Evolutionary conservation across 2,329 filamentous ascomycete species (phyloP).

Genomic region (Epichloe bromicola): DNA sequence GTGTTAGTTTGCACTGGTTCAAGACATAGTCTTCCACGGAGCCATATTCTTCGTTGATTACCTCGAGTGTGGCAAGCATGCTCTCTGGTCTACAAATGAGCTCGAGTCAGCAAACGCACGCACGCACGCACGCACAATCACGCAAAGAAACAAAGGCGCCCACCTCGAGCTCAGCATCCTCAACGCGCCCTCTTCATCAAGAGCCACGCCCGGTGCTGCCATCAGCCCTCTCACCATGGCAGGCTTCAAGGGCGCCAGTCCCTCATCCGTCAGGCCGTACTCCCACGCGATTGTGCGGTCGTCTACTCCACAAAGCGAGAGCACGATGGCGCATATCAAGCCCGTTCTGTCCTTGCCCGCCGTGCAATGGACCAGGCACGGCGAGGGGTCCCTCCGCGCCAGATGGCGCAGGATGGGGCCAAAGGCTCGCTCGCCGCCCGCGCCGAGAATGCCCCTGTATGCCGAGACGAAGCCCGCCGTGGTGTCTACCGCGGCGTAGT

Average conservation of each 20-base stretch:
- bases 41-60: conserved; percentile 47
- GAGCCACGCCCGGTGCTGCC: conserved; percentile 34
- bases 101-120: no score
- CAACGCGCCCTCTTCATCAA: conserved; percentile 29
- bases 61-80: conserved; percentile 36
- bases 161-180: conserved; percentile 32
- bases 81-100: conserved; percentile 23
- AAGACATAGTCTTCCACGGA: conserved; percentile 51
- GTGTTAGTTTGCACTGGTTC: conserved; percentile 42
- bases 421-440: conserved; percentile 37
- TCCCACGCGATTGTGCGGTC: conserved; percentile 50
- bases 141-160: conserved; percentile 6
- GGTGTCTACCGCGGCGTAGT: conserved; percentile 42
- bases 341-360: conserved; percentile 70
- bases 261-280: conserved; percentile 50
- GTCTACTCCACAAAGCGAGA: conserved; percentile 49
- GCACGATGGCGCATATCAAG: conserved; percentile 51
- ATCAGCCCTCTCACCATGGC: conserved; percentile 37
- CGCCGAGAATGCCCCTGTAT: conserved; percentile 47
- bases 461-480: conserved; percentile 48
- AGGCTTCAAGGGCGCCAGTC: conserved; percentile 40
- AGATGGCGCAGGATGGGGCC: conserved; percentile 42
- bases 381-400: conserved; percentile 25
- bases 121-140: no score
- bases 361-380: conserved; percentile 58